A percentile compares a stretch with the other conserved stretches of the same genome.
Evolutionary conservation across 495 filamentous ascomycete genomes (phyloP).

Genomic region (Gamarada debralockiae): DNA sequence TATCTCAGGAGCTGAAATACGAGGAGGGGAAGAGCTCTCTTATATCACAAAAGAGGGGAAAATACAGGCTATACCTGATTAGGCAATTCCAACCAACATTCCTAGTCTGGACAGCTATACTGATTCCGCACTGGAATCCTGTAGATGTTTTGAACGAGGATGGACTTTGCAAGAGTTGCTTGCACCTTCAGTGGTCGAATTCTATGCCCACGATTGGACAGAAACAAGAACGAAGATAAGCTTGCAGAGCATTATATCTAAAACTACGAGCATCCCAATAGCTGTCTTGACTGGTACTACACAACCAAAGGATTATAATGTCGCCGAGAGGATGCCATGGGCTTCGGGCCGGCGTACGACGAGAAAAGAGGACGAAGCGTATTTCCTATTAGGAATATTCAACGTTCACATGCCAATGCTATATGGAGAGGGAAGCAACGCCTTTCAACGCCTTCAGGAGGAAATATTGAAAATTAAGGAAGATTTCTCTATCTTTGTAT

Average conservation of each 20-base stretch:
- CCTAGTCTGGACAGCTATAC: no score
- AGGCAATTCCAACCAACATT: constrained; percentile 23
- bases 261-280: neutral
- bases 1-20: no score
- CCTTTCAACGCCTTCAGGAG: constrained; percentile 26
- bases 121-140: no score
- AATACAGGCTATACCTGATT: no score
- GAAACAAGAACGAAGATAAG: constrained; percentile 1
- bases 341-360: constrained; percentile 22
- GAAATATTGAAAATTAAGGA: no score
- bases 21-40: no score
- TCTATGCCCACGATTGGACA: constrained; percentile 7
- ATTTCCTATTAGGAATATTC: constrained; percentile 27
- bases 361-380: constrained; percentile 25
- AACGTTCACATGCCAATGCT: constrained; percentile 27
- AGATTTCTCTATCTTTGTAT: no score
- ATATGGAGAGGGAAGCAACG: constrained; percentile 26
- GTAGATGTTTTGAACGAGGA: constrained; percentile 25
- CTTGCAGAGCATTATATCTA: neutral
- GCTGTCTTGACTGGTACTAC: neutral
- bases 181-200: constrained; percentile 6
- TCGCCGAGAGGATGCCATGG: constrained; percentile 25
- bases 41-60: no score
- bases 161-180: constrained; percentile 18
- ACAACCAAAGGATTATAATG: neutral